Evolutionary conservation across 768 basidiomycete genomes (phyloP), one percentile per base, ranked within the genome.

Genomic region (Thelephora aurantiotincta): DNA sequence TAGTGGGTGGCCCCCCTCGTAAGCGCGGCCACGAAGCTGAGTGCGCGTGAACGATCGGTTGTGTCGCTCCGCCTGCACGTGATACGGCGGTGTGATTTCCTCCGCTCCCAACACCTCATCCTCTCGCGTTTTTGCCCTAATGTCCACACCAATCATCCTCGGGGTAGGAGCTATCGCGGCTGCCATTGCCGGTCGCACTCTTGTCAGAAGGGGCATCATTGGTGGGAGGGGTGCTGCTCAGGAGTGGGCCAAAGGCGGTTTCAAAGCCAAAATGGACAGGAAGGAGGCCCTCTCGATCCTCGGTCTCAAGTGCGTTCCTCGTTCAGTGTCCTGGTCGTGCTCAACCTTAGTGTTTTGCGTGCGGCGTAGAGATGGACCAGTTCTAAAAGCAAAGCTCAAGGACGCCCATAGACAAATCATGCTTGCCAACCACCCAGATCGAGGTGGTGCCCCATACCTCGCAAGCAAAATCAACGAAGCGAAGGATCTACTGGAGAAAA

Each of bases 401-500:
- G 94, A 97, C 56, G 92, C 96, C 0, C 96, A 99, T 66, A 80
- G 94, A 48, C 78, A 84, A 34, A 87, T 99, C 55, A 99, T 99
- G 96, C 74, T 98, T 45, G 87, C 91, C 23, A 99, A 99, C 66
- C 96, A 99, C 67, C 96, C 96, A 11, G 96, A 99, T 70, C 75
- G 96, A 51, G 96, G 96, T 33, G 96, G 96, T 26, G 88, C 92
- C n/a, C 96, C 96, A 6, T 99, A 97, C 65, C 68, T 98, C 44
- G 93, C 96, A 11, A 92, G 90, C 58, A 98, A 99, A 73, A 94
- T 98, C 52, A 99, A 99, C 64, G 96, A 99, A 60, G 96, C 94
- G 0, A 97, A 96, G 61, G 94, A 91, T 57, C 54, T 94, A 49
- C 63, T 96, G 43, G 92, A 96, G 33, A 88, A 84, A 61, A 72